Evolutionary conservation across 805 yeast species (phyloP).

Genomic region (Priceomyces castillae): DNA sequence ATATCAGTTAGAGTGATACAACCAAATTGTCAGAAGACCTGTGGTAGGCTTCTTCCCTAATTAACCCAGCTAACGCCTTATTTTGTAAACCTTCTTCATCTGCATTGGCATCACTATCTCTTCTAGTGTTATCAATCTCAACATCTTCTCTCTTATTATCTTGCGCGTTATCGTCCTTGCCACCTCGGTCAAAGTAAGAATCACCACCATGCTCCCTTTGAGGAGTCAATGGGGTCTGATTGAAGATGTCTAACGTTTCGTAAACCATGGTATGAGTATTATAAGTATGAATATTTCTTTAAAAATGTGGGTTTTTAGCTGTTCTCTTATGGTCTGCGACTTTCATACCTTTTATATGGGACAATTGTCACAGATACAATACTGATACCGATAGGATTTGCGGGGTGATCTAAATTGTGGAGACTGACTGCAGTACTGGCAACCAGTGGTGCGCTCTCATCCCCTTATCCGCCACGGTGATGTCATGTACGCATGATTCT

Average conservation of each 20-base stretch:
- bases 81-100: background rate
- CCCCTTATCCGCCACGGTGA: background rate
- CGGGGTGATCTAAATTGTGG: background rate
- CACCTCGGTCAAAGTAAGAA: slow-evolving; percentile 1
- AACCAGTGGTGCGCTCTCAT: background rate
- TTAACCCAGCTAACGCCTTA: slow-evolving; percentile 10
- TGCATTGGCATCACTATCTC: background rate
- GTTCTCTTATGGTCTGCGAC: background rate
- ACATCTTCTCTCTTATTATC: background rate
- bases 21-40: slow-evolving; percentile 26
- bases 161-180: background rate
- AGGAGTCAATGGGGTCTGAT: slow-evolving; percentile 1
- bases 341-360: background rate
- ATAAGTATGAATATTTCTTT: background rate
- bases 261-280: background rate
- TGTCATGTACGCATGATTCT: background rate
- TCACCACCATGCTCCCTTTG: background rate
- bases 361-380: background rate
- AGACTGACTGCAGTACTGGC: background rate
- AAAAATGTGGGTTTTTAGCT: background rate
- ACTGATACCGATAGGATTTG: background rate
- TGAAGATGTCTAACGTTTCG: slow-evolving; percentile 1
- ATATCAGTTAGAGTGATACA: slow-evolving; percentile 9
- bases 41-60: slow-evolving; percentile 21
- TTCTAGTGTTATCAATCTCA: background rate